Evolutionary conservation across 2,329 filamentous ascomycete species (phyloP).

Genomic region (Verticillium nonalfalfae): DNA sequence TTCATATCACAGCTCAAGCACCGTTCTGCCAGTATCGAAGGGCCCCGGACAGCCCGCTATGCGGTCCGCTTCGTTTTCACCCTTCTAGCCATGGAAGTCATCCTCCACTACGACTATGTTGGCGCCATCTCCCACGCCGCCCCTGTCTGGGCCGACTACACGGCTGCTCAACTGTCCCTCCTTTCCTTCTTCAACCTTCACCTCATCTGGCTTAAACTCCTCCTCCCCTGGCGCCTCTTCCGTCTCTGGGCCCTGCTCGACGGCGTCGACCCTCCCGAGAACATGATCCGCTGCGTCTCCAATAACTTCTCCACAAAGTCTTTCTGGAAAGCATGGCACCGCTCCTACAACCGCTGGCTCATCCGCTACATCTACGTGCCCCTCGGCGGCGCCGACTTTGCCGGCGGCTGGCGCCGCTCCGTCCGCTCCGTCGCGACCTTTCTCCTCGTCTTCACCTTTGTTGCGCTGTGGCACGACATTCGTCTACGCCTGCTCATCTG

Average conservation of each 20-base stretch:
- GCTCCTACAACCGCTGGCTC: conserved; percentile 90
- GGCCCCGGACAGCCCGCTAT: conserved; percentile 69
- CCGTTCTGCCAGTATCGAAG: conserved; percentile 63
- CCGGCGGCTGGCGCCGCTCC: conserved; percentile 30
- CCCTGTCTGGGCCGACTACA: conserved; percentile 77
- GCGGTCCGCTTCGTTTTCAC: conserved; percentile 74
- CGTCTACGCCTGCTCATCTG: conserved; percentile 84
- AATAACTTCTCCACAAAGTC: conserved; percentile 87
- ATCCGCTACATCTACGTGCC: conserved; percentile 92
- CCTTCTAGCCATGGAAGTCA: conserved; percentile 82
- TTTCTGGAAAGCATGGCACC: conserved; percentile 97
- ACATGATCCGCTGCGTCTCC: conserved; percentile 95
- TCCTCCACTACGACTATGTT: conserved; percentile 89
- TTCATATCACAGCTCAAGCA: conserved; percentile 84
- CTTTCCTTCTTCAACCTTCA: conserved; percentile 94
- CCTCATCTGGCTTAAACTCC: conserved; percentile 95
- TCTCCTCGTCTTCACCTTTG: conserved; percentile 86
- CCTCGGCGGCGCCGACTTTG: conserved; percentile 63
- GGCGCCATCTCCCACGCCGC: conserved; percentile 81
- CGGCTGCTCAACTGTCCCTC: conserved; percentile 80
- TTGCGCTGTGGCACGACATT: conserved; percentile 97
- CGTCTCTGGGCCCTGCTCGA: conserved; percentile 91
- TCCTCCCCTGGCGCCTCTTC: conserved; percentile 97
- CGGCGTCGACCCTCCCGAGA: conserved; percentile 90
- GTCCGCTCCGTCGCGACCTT: conserved; percentile 67